A percentile compares a stretch with the other conserved stretches of the same genome.
Evolutionary conservation across 306 rosid species (phyloP).

Genomic region (Prunus persica): Prunus_persica_NCBIv2 NC_034014.1:12270001-12270500

Average conservation of each 20-base stretch:
- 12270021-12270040: constrained; percentile 25
- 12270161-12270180: constrained; percentile 66
- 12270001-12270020: not conserved
- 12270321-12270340: not conserved
- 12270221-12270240: constrained; percentile 4
- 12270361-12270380: not conserved
- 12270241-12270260: not conserved
- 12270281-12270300: not conserved
- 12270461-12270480: not conserved
- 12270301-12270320: not conserved
- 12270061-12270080: constrained; percentile 82
- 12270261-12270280: not conserved
- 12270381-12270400: not conserved
- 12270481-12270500: not conserved
- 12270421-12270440: not conserved
- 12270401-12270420: not conserved
- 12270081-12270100: constrained; percentile 56
- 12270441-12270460: not conserved
- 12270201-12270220: constrained; percentile 69
- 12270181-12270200: constrained; percentile 79
- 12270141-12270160: constrained; percentile 91
- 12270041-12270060: constrained; percentile 24
- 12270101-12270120: constrained; percentile 68
- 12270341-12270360: not conserved
- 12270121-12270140: constrained; percentile 79